Evolutionary conservation across 371 early-diverging fungal species (phyloP), one percentile per base, ranked within the genome.

Genomic region (Syncephalastrum sp.): DNA sequence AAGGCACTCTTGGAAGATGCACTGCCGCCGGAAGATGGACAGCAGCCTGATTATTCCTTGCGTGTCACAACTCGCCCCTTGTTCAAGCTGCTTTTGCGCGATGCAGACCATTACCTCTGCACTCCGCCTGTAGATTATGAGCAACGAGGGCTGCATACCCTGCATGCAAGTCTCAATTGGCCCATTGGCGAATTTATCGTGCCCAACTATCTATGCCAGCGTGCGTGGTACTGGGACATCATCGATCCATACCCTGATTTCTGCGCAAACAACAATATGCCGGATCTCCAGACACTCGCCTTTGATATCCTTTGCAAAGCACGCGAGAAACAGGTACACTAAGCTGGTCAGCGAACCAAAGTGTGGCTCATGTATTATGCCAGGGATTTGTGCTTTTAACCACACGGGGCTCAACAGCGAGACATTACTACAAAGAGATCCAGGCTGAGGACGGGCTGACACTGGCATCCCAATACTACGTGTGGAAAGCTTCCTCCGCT

Each of bases 181-280:
- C 33, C 69, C 14, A 71, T 69, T 12, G 70, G 73, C 1, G 75
- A 78, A 33, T 72, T 75, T 23, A 73, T 83, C 24, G 65, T 83
- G 2, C 70, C 77, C 41, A 80, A 83, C 17, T 90, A 86, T 63
- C 53, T 92, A 38, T 64, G 82, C 4, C 77, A 81, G 42, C 66
- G 67, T 19, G 75, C 82, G 15, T 85, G 87, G 82, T 73, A 80
- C 49, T 92, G 91, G 91, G 69, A 88, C 54, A 65, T 82, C n/a
- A 77, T 85, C 50, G 64, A 77, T 25, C 66, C 64, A 2, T 64
- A 67, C 19, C 47, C 63, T 8, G 70, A 68, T 5, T 72, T 64
- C 24, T 69, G 63, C n/a, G 29, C 61, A 8, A 67, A 72, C 42
- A 66, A 65, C 52, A 63, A 65, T 8, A 54, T 67, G 48, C 62